phyloP scores from a whole-genome alignment of 2,329 filamentous ascomycete species.

The Hymenoscyphus salicellus region DNA sequence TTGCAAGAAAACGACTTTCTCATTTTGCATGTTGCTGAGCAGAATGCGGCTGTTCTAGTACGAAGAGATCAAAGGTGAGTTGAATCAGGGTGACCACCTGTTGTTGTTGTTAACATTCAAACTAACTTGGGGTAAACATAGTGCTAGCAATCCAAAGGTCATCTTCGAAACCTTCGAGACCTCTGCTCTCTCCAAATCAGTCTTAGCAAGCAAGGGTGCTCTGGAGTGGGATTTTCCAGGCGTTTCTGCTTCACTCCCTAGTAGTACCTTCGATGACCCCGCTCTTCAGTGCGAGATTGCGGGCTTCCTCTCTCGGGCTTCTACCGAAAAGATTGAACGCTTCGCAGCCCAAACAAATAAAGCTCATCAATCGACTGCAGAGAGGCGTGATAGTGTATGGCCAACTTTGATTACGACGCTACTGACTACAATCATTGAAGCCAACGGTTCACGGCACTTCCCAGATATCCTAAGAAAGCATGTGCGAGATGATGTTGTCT shows the following conservation, averaged over 20 bases:
- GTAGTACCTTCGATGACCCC: constrained; percentile 37
- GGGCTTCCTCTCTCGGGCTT: constrained; percentile 55
- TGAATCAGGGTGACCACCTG: neutral
- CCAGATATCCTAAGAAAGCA: constrained; percentile 50
- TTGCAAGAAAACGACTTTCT: constrained; percentile 37
- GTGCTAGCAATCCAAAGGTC: constrained; percentile 25
- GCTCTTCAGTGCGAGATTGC: no score
- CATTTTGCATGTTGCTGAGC: constrained; percentile 45
- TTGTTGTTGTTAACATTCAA: neutral
- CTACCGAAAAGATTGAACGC: constrained; percentile 48
- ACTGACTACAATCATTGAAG: constrained; percentile 58
- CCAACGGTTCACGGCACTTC: constrained; percentile 43
- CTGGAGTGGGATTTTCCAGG: constrained; percentile 61
- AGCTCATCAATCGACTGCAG: constrained; percentile 49
- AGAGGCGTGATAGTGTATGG: constrained; percentile 37
- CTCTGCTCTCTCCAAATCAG: constrained; percentile 50
- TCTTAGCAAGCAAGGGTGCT: constrained; percentile 50
- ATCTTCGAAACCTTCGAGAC: constrained; percentile 62
- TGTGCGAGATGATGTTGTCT: constrained; percentile 58
- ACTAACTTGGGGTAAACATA: constrained; percentile 3
- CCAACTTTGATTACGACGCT: no score
- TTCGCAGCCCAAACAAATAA: constrained; percentile 55
- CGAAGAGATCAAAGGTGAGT: neutral
- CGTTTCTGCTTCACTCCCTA: constrained; percentile 46
- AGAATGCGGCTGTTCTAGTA: constrained; percentile 45